Conservation (phyloP, 306 rosid genomes). For the Casuarina glauca region DNA sequence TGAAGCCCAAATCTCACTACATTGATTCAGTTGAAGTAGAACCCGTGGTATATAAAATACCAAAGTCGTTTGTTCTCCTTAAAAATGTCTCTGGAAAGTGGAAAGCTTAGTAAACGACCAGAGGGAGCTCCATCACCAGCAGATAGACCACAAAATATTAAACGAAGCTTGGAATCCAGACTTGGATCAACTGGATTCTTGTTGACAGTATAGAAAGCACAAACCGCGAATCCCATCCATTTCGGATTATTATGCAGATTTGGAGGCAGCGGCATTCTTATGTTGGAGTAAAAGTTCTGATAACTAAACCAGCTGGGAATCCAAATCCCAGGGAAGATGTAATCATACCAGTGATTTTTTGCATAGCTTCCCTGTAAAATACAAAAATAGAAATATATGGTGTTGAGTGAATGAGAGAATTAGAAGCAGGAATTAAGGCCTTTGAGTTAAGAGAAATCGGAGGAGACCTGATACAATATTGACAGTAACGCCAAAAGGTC, state of each 20-base stretch:
- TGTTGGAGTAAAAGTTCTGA: background rate
- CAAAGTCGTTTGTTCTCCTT: background rate
- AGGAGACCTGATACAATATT: background rate
- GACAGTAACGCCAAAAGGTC: background rate
- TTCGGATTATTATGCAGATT: background rate
- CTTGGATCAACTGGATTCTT: background rate
- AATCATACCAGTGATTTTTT: background rate
- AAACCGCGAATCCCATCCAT: background rate
- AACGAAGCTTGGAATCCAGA: background rate
- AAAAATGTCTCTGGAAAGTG: background rate
- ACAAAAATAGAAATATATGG: background rate
- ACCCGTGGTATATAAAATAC: background rate
- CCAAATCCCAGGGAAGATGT: background rate
- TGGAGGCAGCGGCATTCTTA: background rate
- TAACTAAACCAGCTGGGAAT: background rate
- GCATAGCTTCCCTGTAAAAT: background rate
- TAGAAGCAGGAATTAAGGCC: background rate
- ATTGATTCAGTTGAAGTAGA: background rate
- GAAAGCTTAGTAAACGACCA: rapidly evolving
- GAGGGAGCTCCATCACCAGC: background rate
- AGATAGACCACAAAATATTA: background rate
- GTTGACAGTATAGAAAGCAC: background rate
- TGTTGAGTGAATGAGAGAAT: background rate
- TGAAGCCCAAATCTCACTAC: background rate
- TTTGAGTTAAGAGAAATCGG: background rate